Evolutionary conservation across 1,139 yeast genomes (phyloP).

Genomic region (Candida smagusa): DNA sequence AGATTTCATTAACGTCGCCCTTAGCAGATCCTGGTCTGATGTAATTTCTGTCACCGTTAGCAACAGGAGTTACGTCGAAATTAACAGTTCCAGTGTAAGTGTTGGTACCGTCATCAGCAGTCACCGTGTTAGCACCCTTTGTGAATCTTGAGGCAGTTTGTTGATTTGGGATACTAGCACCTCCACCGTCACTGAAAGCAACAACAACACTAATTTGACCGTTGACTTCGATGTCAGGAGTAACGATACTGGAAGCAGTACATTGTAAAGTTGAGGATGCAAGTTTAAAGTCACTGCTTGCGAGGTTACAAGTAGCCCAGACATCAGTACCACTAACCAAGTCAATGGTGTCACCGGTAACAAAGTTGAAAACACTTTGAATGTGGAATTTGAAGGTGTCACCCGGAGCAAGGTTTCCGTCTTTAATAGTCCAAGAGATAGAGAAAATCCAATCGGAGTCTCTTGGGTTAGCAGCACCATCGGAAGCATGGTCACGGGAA

Average conservation of each 20-base stretch:
- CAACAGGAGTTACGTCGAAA: too few relatives aligned
- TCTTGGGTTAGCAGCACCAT: too few relatives aligned
- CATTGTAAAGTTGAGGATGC: conserved; percentile 24
- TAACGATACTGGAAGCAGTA: conserved; percentile 17
- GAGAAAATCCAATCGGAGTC: too few relatives aligned
- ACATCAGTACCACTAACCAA: too few relatives aligned
- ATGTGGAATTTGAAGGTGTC: too few relatives aligned
- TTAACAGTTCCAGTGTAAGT: conserved; percentile 13
- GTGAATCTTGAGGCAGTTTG: conserved; percentile 16
- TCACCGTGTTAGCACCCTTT: conserved; percentile 21
- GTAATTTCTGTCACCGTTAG: conserved; percentile 8
- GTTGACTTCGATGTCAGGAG: neutral
- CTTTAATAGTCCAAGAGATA: too few relatives aligned
- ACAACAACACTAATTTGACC: conserved; percentile 25
- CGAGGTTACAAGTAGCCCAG: conserved; percentile 26
- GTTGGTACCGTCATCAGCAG: conserved; percentile 23
- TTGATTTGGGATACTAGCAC: conserved; percentile 16
- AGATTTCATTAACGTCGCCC: conserved; percentile 1
- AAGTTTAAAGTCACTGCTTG: conserved; percentile 23
- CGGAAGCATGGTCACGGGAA: too few relatives aligned
- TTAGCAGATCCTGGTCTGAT: neutral
- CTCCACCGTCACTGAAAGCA: conserved; percentile 23
- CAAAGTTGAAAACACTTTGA: too few relatives aligned
- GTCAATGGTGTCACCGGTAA: too few relatives aligned
- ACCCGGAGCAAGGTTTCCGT: too few relatives aligned